These are phyloP conservation scores for Trichothecium roseum DNA, from an alignment of 2,329 filamentous ascomycete genomes.

Conservation along the genomic window DNA sequence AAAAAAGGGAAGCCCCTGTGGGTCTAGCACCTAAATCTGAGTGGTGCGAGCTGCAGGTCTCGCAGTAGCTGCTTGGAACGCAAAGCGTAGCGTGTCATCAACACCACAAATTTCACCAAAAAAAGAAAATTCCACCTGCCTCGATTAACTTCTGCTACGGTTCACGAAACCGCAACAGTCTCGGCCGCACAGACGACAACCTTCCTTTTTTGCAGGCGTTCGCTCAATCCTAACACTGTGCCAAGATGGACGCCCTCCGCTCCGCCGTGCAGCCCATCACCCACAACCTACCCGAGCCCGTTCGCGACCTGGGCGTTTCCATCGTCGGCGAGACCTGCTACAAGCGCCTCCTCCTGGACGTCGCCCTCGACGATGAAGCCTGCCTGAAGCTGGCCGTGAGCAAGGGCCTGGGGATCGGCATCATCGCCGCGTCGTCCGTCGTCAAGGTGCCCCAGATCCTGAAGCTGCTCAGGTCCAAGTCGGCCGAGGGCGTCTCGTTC, in stretches of 20 bases:
- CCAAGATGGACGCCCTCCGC: constrained; percentile 50
- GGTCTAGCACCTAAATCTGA: too few relatives aligned
- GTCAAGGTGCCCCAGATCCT: constrained; percentile 97
- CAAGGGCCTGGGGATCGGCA: constrained; percentile 87
- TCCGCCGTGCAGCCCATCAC: constrained; percentile 58
- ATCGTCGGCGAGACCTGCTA: constrained; percentile 82
- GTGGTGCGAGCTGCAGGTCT: too few relatives aligned
- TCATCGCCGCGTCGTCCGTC: constrained; percentile 79
- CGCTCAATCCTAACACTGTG: too few relatives aligned
- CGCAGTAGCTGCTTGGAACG: too few relatives aligned
- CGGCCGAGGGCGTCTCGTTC: constrained; percentile 76
- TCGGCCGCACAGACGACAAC: background rate
- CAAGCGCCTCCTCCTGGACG: constrained; percentile 71
- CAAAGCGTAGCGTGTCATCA: too few relatives aligned
- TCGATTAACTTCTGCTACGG: too few relatives aligned
- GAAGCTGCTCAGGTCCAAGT: constrained; percentile 76
- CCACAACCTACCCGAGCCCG: constrained; percentile 60
- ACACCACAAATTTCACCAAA: too few relatives aligned
- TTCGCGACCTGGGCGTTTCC: constrained; percentile 64
- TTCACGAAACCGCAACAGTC: too few relatives aligned
- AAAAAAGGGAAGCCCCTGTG: too few relatives aligned
- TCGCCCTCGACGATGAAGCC: constrained; percentile 64
- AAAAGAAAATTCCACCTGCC: too few relatives aligned
- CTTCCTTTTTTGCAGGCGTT: constrained; percentile 1
- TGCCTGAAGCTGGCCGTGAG: constrained; percentile 87